Evolutionary conservation across 768 basidiomycete species (phyloP).

Genomic region (Tulasnella sp.): DNA sequence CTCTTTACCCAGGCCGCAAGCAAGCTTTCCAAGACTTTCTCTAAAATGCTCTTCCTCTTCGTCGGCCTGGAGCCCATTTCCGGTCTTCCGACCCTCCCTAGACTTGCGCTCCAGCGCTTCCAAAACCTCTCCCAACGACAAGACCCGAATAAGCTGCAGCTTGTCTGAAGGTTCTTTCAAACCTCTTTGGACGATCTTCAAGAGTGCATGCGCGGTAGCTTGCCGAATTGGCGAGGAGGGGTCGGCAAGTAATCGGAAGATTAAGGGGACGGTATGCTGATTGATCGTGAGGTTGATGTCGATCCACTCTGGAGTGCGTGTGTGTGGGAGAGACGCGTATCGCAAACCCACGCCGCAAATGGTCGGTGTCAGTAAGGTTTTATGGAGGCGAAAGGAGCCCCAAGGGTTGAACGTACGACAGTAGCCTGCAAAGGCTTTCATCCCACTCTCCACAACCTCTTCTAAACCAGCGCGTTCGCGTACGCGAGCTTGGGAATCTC

Average conservation of each 20-base stretch:
- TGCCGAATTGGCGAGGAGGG: constrained; percentile 76
- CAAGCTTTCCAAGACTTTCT: constrained; percentile 81
- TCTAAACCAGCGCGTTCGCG: constrained; percentile 60
- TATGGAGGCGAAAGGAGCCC: background rate
- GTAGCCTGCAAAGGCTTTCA: constrained; percentile 89
- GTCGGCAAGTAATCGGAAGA: constrained; percentile 82
- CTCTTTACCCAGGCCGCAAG: constrained; percentile 82
- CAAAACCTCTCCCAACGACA: constrained; percentile 82
- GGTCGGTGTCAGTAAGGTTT: background rate
- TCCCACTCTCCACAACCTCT: constrained; percentile 90
- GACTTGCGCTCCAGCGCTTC: constrained; percentile 80
- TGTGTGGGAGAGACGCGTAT: background rate
- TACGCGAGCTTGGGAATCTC: constrained; percentile 42
- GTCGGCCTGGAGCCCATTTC: constrained; percentile 55
- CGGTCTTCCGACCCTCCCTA: constrained; percentile 57
- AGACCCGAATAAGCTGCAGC: constrained; percentile 83
- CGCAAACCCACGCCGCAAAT: background rate
- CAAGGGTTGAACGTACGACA: constrained; percentile 67
- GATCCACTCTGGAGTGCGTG: constrained; percentile 76
- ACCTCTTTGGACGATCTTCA: constrained; percentile 87
- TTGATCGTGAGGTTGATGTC: constrained; percentile 97
- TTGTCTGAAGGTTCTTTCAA: constrained; percentile 90
- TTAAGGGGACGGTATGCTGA: constrained; percentile 78
- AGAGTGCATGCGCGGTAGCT: constrained; percentile 77
- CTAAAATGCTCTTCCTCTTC: constrained; percentile 89